Conservation (phyloP, 495 filamentous ascomycete genomes). For the Alectoria sarmentosa region DNA sequence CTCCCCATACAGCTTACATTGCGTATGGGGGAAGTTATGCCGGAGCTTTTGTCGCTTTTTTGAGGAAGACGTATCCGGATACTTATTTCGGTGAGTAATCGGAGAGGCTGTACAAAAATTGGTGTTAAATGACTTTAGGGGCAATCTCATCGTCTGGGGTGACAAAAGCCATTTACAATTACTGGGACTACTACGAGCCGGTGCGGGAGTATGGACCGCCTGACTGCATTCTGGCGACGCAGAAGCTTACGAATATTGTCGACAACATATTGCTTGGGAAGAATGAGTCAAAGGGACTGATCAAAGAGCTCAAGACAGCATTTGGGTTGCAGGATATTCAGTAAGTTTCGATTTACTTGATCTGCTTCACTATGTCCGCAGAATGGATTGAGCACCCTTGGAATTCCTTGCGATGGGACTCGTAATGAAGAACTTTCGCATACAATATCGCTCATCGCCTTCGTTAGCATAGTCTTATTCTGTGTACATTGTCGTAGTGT, state of each 20-base stretch:
- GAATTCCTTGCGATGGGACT: background rate
- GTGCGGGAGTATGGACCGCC: constrained; percentile 49
- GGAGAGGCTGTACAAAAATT: background rate
- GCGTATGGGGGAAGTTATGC: constrained; percentile 71
- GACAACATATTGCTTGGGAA: constrained; percentile 59
- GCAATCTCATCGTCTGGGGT: constrained; percentile 67
- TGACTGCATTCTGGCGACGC: constrained; percentile 48
- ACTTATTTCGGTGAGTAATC: constrained; percentile 48
- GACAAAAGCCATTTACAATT: constrained; percentile 62
- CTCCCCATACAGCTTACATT: constrained; percentile 54
- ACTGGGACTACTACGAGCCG: constrained; percentile 64
- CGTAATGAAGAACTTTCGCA: background rate
- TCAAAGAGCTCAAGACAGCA: constrained; percentile 46
- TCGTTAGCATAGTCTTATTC: background rate
- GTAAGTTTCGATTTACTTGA: background rate
- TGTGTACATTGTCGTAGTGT: background rate
- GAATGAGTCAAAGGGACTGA: constrained; percentile 37
- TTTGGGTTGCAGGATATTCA: constrained; percentile 48
- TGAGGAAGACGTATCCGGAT: constrained; percentile 61
- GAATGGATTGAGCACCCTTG: background rate
- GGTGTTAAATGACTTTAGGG: constrained; percentile 23
- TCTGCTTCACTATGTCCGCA: background rate
- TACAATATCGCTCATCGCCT: background rate
- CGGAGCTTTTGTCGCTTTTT: constrained; percentile 63
- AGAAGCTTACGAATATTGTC: constrained; percentile 52